Conservation (phyloP, 164 flowering plant species). For the Malania oleifera region DNA sequence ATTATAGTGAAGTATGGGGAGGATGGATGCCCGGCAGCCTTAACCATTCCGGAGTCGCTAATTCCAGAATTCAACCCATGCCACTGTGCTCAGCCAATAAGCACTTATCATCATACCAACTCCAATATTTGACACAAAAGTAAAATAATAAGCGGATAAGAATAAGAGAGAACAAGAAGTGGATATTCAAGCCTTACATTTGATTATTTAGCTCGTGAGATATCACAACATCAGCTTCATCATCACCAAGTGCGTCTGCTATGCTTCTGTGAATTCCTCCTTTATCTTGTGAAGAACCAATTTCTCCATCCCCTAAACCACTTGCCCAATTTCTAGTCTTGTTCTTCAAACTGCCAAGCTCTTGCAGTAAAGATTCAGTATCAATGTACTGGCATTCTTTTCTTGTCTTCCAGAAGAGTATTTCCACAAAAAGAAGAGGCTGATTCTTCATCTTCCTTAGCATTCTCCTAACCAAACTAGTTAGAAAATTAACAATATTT, state of each 20-base stretch:
- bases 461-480: conserved; percentile 67
- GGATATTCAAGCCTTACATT: conserved; percentile 36
- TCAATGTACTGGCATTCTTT: conserved; percentile 75
- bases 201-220: conserved; percentile 26
- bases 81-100: too few relatives aligned
- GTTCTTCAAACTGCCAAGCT: conserved; percentile 50
- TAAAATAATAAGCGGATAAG: too few relatives aligned
- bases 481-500: conserved; percentile 62
- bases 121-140: too few relatives aligned
- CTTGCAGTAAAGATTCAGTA: conserved; percentile 58
- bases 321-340: conserved; percentile 31
- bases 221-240: conserved; percentile 70
- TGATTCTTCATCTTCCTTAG: conserved; percentile 70
- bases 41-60: too few relatives aligned
- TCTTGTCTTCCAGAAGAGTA: conserved; percentile 86
- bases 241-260: conserved; percentile 94
- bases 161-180: too few relatives aligned
- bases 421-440: conserved; percentile 88
- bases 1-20: too few relatives aligned
- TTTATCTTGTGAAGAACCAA: conserved; percentile 27
- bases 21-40: too few relatives aligned
- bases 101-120: too few relatives aligned
- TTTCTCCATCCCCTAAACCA: conserved; percentile 31
- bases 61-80: too few relatives aligned
- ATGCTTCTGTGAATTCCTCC: conserved; percentile 51